A percentile compares a stretch with the other conserved stretches of the same genome.
These are phyloP conservation scores for Avena sativa DNA, from an alignment of 176 grass and related monocot species.

Conservation along the genomic window DNA sequence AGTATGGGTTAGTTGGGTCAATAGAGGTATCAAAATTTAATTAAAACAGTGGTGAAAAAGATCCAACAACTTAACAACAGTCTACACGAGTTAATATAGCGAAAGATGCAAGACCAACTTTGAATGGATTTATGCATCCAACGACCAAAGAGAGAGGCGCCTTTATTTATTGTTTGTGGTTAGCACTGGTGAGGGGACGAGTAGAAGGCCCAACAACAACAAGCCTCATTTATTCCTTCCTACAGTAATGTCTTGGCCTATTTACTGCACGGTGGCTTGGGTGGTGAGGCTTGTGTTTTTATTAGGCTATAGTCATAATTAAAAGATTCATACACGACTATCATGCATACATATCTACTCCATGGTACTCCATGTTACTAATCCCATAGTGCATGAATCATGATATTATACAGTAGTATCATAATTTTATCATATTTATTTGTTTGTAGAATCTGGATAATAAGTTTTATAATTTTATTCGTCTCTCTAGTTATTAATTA, in stretches of 20 bases:
- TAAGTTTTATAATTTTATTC: too few relatives aligned
- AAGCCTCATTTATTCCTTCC: slow-evolving; percentile 48
- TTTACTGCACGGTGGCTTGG: slow-evolving; percentile 46
- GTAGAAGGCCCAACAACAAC: slow-evolving; percentile 38
- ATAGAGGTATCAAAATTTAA: too few relatives aligned
- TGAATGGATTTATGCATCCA: slow-evolving; percentile 52
- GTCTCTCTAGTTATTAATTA: too few relatives aligned
- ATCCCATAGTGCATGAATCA: too few relatives aligned
- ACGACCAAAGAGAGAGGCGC: slow-evolving; percentile 61
- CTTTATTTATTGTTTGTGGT: slow-evolving; percentile 61
- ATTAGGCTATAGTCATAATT: not conserved
- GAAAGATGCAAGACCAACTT: slow-evolving; percentile 46
- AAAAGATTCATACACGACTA: too few relatives aligned
- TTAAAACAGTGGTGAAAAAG: too few relatives aligned
- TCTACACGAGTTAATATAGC: slow-evolving; percentile 42
- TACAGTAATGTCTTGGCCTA: slow-evolving; percentile 49
- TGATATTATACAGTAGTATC: too few relatives aligned
- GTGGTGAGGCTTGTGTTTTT: slow-evolving; percentile 30
- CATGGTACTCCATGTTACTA: too few relatives aligned
- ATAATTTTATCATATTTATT: not conserved
- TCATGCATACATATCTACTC: too few relatives aligned
- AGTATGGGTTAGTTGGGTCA: too few relatives aligned
- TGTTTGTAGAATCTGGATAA: too few relatives aligned
- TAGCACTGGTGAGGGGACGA: slow-evolving; percentile 50
- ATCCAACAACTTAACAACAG: slow-evolving; percentile 22